A percentile compares a stretch with the other conserved stretches of the same genome.
Evolutionary conservation across 441 rosid genomes (phyloP).

Genomic region (Erodium texanum): DNA sequence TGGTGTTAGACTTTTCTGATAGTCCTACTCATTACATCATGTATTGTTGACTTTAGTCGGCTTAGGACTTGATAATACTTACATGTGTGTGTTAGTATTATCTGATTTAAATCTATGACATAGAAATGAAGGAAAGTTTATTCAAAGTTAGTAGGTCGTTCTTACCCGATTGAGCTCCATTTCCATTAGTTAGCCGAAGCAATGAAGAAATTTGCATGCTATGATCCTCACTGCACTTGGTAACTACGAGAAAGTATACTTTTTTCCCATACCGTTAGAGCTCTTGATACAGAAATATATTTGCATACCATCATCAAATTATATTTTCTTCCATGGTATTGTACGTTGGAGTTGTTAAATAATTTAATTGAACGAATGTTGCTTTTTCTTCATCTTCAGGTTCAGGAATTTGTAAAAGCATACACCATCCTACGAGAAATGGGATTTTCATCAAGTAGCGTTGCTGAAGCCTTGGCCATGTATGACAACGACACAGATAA

Average conservation of each 20-base stretch:
- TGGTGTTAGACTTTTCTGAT: not conserved
- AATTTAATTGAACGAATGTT: not conserved
- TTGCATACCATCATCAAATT: not conserved
- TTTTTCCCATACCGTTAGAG: too few species aligned
- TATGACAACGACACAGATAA: constrained; percentile 65
- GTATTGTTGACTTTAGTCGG: too few species aligned
- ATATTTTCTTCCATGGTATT: not conserved
- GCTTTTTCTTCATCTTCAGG: constrained; percentile 34
- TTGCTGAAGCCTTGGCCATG: constrained; percentile 56
- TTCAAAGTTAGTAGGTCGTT: not conserved
- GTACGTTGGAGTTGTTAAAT: not conserved
- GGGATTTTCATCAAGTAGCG: constrained; percentile 69
- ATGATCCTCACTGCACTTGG: not conserved
- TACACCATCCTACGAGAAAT: constrained; percentile 52
- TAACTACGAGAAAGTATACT: not conserved
- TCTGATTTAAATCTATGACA: not conserved
- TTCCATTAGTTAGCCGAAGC: not conserved
- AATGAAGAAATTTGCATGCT: not conserved
- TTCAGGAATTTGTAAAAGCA: constrained; percentile 59
- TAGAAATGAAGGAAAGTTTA: not conserved
- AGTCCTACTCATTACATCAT: too few species aligned
- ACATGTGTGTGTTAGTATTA: too few species aligned
- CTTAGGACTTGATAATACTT: too few species aligned
- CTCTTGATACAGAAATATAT: too few species aligned
- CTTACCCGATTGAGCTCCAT: not conserved